A percentile compares a stretch with the other conserved stretches of the same genome.
Conservation (phyloP, 257 asterid species). For the Solanum sejunctum region DNA sequence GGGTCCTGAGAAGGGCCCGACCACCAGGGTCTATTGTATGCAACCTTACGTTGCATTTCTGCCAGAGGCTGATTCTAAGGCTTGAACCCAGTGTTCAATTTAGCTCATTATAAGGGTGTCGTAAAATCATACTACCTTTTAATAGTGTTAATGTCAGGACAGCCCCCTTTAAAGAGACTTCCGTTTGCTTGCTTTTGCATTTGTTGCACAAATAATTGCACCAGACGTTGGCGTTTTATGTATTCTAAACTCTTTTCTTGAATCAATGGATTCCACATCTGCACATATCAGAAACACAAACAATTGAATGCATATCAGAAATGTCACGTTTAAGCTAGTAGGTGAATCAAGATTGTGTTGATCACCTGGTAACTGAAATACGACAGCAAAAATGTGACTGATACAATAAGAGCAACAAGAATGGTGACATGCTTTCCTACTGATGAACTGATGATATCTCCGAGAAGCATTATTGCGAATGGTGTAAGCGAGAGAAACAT, state of each 20-base stretch:
- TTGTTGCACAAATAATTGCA: conserved; percentile 21
- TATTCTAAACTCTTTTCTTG: conserved; percentile 33
- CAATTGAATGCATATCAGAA: neutral
- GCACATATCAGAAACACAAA: neutral
- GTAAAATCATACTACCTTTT: conserved; percentile 7
- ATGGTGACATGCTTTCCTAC: conserved; percentile 12
- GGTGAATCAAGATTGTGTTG: neutral
- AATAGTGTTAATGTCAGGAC: conserved; percentile 20
- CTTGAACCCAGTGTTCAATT: neutral
- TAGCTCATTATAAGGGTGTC: neutral
- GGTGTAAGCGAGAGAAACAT: conserved; percentile 35
- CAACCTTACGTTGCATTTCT: too few relatives aligned
- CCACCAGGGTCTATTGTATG: too few relatives aligned
- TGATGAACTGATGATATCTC: neutral
- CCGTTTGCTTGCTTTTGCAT: conserved; percentile 27
- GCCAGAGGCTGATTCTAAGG: too few relatives aligned
- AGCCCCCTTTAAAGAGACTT: conserved; percentile 23
- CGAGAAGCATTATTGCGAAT: conserved; percentile 18
- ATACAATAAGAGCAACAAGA: conserved; percentile 22
- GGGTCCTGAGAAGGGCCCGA: too few relatives aligned
- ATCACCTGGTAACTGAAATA: conserved; percentile 28
- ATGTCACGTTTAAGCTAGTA: neutral
- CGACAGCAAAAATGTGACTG: conserved; percentile 15
- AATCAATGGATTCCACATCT: conserved; percentile 32
- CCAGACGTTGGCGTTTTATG: conserved; percentile 23